Evolutionary conservation across 768 basidiomycete species (phyloP), one percentile per base, ranked within the genome.

Genomic region (Boletus sp.): DNA sequence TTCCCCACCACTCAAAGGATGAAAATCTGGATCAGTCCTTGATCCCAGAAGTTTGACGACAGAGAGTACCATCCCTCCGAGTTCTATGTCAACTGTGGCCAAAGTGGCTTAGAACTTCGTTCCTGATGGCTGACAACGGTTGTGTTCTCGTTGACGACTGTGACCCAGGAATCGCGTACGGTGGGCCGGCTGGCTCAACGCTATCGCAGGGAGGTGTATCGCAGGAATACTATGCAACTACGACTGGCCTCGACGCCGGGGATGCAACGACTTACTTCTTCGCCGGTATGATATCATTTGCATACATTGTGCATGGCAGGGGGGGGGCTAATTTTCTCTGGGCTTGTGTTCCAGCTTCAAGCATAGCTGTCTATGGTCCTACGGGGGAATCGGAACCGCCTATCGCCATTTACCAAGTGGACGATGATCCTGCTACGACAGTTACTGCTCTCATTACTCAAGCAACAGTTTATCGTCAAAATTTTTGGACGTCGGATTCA

Each of bases 281-380:
- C 36, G 42, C 44, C 10, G 58, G 47, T 59, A 54, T 28, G 20
- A 5, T 40, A 24, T 40, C 20, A 20, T 54, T 39, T 51, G 18
- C 11, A 28, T 33, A 18, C 8, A 8, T 28, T 11, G 11, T 48
- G 29, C 15, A 39, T 17, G 5, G 5, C 18, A 37, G 28, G n/a
- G n/a, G 24, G 6, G 1, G 14, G 29, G n/a, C 29, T 46, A 3
- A 28, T 42, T 14, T 46, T 40, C 20, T 37, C 36, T 48, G 24
- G 28, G 6, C 29, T 48, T 35, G 46, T 36, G 15, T 47, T 40
- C 42, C 18, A 60, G 58, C 57, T 20, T 60, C 42, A n/a, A 42
- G 39, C 28, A 57, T 57, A 36, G 29, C 32, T 42, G 39, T 59
- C 20, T 29, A 20, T 41, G 14, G 36, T 7, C 15, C 48, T 48